Evolutionary conservation across 768 basidiomycete species (phyloP).

Genomic region (Guyanaporus albipodus): DNA sequence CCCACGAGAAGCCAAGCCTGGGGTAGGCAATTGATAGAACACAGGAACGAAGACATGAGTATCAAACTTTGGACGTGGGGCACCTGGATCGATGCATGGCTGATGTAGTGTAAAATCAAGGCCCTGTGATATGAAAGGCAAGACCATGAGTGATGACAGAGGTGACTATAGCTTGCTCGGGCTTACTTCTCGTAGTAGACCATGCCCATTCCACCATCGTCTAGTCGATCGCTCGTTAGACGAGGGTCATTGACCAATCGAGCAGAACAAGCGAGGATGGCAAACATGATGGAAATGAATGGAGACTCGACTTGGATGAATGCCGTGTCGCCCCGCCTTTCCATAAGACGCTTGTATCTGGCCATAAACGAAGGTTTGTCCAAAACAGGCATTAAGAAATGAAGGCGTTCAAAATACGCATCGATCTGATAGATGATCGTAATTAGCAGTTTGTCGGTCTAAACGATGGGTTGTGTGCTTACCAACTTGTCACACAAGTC

Average conservation of each 20-base stretch:
- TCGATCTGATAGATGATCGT: slow-evolving; percentile 53
- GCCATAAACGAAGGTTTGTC: slow-evolving; percentile 81
- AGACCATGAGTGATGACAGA: background rate
- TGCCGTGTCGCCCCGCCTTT: slow-evolving; percentile 49
- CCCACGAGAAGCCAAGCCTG: slow-evolving; percentile 93
- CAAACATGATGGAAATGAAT: slow-evolving; percentile 79
- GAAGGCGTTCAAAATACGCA: slow-evolving; percentile 82
- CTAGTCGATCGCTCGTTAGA: slow-evolving; percentile 52
- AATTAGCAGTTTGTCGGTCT: slow-evolving; percentile 18
- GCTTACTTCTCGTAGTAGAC: slow-evolving; percentile 82
- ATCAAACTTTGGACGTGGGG: slow-evolving; percentile 89
- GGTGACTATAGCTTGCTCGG: background rate
- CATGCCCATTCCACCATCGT: slow-evolving; percentile 87
- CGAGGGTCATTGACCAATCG: slow-evolving; percentile 74
- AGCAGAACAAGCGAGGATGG: slow-evolving; percentile 88
- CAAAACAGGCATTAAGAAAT: slow-evolving; percentile 84
- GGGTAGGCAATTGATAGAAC: slow-evolving; percentile 89
- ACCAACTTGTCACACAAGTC: slow-evolving; percentile 87
- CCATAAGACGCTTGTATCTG: slow-evolving; percentile 73
- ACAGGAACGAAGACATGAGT: slow-evolving; percentile 85
- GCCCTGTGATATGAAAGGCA: slow-evolving; percentile 56
- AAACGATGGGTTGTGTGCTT: slow-evolving; percentile 30
- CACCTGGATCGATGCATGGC: slow-evolving; percentile 78
- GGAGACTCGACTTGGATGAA: slow-evolving; percentile 61
- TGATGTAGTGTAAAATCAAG: slow-evolving; percentile 88